A percentile compares a stretch with the other conserved stretches of the same genome.
These are phyloP conservation scores for Strigomonas oncopelti DNA, from an alignment of 208 protist genomes.

Conservation along the genomic window DNA sequence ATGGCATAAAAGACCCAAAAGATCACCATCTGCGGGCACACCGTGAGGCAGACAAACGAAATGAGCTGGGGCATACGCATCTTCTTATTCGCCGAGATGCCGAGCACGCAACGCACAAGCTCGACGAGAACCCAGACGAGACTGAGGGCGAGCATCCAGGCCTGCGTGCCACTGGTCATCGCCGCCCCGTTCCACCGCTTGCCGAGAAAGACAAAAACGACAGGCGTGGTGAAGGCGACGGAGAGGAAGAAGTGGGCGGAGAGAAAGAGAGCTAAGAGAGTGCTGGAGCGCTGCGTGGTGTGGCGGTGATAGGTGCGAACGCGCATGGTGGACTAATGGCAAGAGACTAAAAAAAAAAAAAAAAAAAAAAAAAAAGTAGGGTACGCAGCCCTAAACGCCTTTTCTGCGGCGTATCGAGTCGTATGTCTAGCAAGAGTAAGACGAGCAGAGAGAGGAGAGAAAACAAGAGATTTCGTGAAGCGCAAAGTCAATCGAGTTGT, in stretches of 20 bases:
- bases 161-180: constrained; percentile 18
- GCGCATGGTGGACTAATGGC: constrained; percentile 37
- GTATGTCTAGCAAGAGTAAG: neutral
- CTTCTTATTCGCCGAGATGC: constrained; percentile 35
- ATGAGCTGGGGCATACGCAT: constrained; percentile 43
- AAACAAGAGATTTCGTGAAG: too few relatives aligned
- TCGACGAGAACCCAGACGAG: constrained; percentile 52
- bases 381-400: neutral
- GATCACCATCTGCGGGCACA: constrained; percentile 57
- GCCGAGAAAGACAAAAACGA: constrained; percentile 44
- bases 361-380: constrained; percentile 20
- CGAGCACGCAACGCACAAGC: constrained; percentile 46
- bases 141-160: constrained; percentile 45
- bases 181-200: constrained; percentile 24
- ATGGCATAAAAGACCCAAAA: constrained; percentile 31
- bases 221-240: constrained; percentile 46
- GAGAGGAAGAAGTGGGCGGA: constrained; percentile 44
- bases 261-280: constrained; percentile 44
- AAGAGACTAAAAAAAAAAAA: constrained; percentile 3
- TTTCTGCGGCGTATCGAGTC: too few relatives aligned
- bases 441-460: neutral
- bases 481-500: neutral
- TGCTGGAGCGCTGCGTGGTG: constrained; percentile 45
- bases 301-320: constrained; percentile 70
- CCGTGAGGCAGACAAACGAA: constrained; percentile 41